Base-by-base conservation (phyloP, 2,329 filamentous ascomycete species). In the Aspergillus sp. region DNA sequence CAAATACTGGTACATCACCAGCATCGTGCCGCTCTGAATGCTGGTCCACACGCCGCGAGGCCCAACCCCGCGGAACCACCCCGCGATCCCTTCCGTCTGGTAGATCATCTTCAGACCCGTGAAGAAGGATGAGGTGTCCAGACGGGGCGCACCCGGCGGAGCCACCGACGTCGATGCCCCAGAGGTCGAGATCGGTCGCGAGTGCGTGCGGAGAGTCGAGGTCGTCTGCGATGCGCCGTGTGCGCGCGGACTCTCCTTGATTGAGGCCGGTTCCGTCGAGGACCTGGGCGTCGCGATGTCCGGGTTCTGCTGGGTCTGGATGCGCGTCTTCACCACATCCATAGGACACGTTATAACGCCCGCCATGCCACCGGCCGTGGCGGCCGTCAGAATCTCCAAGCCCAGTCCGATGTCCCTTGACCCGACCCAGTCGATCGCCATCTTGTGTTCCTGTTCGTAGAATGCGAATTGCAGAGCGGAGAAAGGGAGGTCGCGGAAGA, bases 391-490 rank as follows among this genome's bases (percentile, higher is more conserved):
- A 20, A 97, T 87, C 69, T 99, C 94, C 35, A 97, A 72, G 1
- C 85, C 81, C 32, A 95, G 74, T 1, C 94, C 94, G 49, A 99
- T 95, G 53, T 96, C 90, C 52, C 87, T 83, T 56, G 86, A 88
- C 32, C 87, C 84, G 66, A 88, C 86, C 80, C 88, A 95, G 49
- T 84, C 72, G 65, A 88, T 88, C 1, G 94, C 92, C 80, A 90
- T 83, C 43, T 80, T 84, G 64, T 92, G 89, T 68, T 92, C 92
- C 71, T 97, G 90, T 72, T 99, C 94, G 77, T 96, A 99, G 69
- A 99, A 96, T 65, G 95, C 93, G 73, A 99, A 97, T 67, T 99
- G 94, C 10, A 99, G 76, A 0, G 94, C 94, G 0, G 93, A 97
- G 68, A 96, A 99, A 1, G 94, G 94, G 19, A 99, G 80, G 65